A percentile compares a stretch with the other conserved stretches of the same genome.
Conservation (phyloP, 305 asterid genomes). For the Fraxinus angustifolia region DNA sequence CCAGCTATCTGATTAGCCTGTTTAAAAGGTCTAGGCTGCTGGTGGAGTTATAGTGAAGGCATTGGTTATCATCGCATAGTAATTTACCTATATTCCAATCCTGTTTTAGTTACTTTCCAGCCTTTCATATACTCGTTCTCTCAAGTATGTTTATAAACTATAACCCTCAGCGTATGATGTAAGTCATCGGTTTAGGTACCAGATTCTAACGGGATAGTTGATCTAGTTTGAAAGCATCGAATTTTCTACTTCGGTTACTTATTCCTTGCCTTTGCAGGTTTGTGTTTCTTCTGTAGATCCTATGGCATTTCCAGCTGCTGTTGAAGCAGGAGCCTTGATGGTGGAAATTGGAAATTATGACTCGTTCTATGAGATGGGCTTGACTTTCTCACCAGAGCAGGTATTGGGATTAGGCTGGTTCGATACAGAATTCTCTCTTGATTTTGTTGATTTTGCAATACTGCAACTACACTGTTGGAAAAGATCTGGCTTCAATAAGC, state of each 20-base stretch:
- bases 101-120: background rate
- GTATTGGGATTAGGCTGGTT: slow-evolving; percentile 27
- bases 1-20: background rate
- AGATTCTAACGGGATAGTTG: background rate
- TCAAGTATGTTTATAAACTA: background rate
- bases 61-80: background rate
- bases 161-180: background rate
- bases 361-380: slow-evolving; percentile 76
- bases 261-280: slow-evolving; percentile 39
- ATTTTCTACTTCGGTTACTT: background rate
- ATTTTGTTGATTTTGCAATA: background rate
- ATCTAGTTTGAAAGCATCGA: background rate
- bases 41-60: background rate
- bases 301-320: slow-evolving; percentile 68
- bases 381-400: slow-evolving; percentile 73
- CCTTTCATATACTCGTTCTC: background rate
- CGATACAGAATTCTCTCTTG: background rate
- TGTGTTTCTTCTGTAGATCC: slow-evolving; percentile 95
- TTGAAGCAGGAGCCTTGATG: slow-evolving; percentile 92
- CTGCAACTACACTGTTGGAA: background rate
- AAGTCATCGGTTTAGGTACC: background rate
- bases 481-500: background rate
- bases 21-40: background rate
- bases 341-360: slow-evolving; percentile 90
- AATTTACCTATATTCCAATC: background rate